Evolutionary conservation across 805 yeast genomes (phyloP).

Genomic region (Pichia deserticola): DNA sequence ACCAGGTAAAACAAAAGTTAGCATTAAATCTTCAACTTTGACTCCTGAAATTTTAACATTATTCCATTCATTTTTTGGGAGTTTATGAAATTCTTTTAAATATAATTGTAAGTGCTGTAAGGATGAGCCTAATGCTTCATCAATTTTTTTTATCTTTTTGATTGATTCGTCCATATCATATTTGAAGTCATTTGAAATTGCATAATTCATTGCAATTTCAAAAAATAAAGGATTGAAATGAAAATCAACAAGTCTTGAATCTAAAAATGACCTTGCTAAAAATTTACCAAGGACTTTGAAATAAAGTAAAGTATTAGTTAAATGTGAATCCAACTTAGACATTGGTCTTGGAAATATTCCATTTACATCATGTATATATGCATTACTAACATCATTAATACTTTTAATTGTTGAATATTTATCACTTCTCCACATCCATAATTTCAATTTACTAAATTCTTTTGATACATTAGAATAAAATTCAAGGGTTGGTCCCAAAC

Average conservation of each 20-base stretch:
- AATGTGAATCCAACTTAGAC: conserved; percentile 25
- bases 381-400: conserved; percentile 9
- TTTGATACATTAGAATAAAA: conserved; percentile 78
- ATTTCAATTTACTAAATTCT: conserved; percentile 53
- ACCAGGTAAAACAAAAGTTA: conserved; percentile 76
- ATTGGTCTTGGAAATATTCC: conserved; percentile 75
- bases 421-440: conserved; percentile 63
- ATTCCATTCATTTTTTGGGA: conserved; percentile 7
- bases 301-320: conserved; percentile 37
- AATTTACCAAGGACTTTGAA: conserved; percentile 74
- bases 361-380: conserved; percentile 33
- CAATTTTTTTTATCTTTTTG: conserved; percentile 42
- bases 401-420: conserved; percentile 7
- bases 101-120: conserved; percentile 42
- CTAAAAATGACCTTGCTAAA: conserved; percentile 79
- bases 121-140: conserved; percentile 51
- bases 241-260: conserved; percentile 82
- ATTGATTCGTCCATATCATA: conserved; percentile 18
- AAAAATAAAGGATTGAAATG: conserved; percentile 68
- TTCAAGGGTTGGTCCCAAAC: conserved; percentile 92
- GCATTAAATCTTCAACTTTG: conserved; percentile 45
- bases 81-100: conserved; percentile 20
- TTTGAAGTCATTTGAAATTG: conserved; percentile 2
- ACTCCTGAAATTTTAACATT: conserved; percentile 19
- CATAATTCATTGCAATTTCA: conserved; percentile 37